These are phyloP conservation scores for Yarrowia yakushimensis DNA, from an alignment of 805 yeast species.

Conservation along the genomic window DNA sequence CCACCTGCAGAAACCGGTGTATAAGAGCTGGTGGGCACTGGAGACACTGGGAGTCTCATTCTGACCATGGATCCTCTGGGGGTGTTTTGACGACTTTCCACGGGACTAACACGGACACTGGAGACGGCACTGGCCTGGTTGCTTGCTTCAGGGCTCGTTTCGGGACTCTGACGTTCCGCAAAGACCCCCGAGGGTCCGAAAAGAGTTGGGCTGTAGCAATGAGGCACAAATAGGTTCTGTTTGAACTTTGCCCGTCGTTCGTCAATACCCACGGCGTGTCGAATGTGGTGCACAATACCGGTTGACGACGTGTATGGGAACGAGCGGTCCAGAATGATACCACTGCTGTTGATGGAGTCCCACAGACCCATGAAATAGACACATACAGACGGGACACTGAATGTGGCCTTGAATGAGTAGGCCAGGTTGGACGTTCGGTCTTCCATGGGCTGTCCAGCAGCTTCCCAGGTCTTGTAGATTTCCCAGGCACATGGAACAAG, in stretches of 20 bases:
- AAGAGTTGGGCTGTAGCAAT: constrained; percentile 6
- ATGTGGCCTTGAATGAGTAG: constrained; percentile 49
- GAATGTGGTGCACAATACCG: constrained; percentile 52
- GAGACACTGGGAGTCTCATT: not conserved
- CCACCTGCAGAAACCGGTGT: not conserved
- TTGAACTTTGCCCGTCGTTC: constrained; percentile 63
- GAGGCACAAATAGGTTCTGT: constrained; percentile 22
- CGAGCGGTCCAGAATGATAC: constrained; percentile 52
- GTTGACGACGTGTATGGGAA: constrained; percentile 57
- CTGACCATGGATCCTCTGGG: not conserved
- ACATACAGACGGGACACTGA: constrained; percentile 45
- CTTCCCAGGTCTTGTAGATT: constrained; percentile 56
- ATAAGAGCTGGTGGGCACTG: not conserved
- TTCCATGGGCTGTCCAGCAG: constrained; percentile 10
- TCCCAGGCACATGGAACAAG: constrained; percentile 60
- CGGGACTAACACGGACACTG: not conserved
- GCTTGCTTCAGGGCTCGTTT: not conserved
- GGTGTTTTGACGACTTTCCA: not conserved
- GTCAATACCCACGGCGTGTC: constrained; percentile 65
- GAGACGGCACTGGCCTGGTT: not conserved
- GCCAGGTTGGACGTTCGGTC: not conserved
- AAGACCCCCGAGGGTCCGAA: not conserved
- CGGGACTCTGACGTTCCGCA: not conserved
- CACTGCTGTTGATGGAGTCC: constrained; percentile 67
- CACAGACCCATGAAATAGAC: constrained; percentile 61